Evolutionary conservation across 78 protist genomes (phyloP).

Genomic region (Isochrysis galbana): DNA sequence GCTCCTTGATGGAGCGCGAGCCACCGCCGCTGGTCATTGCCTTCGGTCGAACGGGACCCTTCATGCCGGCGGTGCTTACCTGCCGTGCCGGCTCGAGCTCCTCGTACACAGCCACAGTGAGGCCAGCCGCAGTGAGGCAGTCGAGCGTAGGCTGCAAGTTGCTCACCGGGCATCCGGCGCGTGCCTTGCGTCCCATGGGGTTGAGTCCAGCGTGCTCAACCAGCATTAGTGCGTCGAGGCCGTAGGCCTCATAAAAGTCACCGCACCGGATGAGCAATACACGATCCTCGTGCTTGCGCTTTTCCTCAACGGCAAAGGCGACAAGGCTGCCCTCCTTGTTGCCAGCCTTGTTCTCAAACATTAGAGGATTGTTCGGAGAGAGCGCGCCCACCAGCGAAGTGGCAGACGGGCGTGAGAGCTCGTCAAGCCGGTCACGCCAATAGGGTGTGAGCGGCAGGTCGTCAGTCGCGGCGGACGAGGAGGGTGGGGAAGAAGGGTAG

Average conservation of each 20-base stretch:
- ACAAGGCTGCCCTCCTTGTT: not conserved
- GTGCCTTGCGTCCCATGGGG: not conserved
- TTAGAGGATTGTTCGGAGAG: not conserved
- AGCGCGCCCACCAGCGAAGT: not conserved
- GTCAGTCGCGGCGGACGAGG: not conserved
- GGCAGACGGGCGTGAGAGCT: not conserved
- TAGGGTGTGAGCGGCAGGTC: not conserved
- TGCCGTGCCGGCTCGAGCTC: not conserved
- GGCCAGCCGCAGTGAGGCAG: conserved; percentile 25
- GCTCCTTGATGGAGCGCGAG: not conserved
- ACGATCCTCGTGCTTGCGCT: conserved; percentile 3
- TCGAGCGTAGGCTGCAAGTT: conserved; percentile 26
- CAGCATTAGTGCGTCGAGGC: conserved; percentile 34
- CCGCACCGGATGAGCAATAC: conserved; percentile 13
- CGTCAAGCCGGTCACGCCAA: not conserved
- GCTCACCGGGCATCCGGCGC: conserved; percentile 15
- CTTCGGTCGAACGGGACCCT: not conserved
- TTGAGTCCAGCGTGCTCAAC: conserved; percentile 40
- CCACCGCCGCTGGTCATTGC: not conserved
- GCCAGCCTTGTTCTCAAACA: not conserved
- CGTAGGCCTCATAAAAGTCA: conserved; percentile 34
- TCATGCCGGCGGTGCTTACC: not conserved
- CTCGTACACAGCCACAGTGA: conserved; percentile 41
- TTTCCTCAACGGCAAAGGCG: not conserved
- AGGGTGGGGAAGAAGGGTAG: no score